Base-by-base conservation (phyloP, 2,329 filamentous ascomycete genomes). In the Calonectria honghensis region DNA sequence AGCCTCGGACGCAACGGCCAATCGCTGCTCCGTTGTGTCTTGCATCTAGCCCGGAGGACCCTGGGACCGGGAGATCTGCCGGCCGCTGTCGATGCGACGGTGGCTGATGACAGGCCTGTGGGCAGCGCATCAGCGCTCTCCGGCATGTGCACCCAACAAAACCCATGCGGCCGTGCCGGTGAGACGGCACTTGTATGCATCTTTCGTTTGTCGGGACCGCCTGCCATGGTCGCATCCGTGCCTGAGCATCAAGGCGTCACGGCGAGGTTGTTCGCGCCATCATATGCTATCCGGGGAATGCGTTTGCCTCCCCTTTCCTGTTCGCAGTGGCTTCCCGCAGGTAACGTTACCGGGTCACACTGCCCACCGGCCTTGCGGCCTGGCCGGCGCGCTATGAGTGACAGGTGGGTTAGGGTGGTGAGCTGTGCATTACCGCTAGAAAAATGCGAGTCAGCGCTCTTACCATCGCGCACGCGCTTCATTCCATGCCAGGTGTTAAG, bases 161-260 rank as follows among this genome's bases (percentile, higher is more conserved):
- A 35, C 41, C 39, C 27, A 35, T 45, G 41, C 45, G 61, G 45
- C 45, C 45, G 45, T 48, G 45, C n/a, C 41, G 29, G 61, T 50
- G 27, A 65, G 39, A 65, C 61, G 61, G 61, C 61, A 65, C 61
- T 65, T 63, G 31, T 41, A 63, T 63, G 35, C 57, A 37, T 27
- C 57, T 18, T 29, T 29, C n/a, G 57, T 41, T 37, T 48, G 20
- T 48, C 6, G 11, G 45, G 24, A 48, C 18, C 45, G n/a, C 45
- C 10, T 48, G 45, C 45, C n/a, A 39, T 39, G 35, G 57, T 27
- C 24, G 16, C 57, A 63, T 45, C 14, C 14, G 57, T 63, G 57
- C 57, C 57, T 63, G 7, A 27, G 20, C 37, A 18, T n/a, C 24
- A 41, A 20, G 24, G n/a, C n/a, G 24, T 63, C 57, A 41, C 39